These are phyloP conservation scores for Naematelia aurantialba DNA, from an alignment of 768 basidiomycete genomes.

Conservation along the genomic window DNA sequence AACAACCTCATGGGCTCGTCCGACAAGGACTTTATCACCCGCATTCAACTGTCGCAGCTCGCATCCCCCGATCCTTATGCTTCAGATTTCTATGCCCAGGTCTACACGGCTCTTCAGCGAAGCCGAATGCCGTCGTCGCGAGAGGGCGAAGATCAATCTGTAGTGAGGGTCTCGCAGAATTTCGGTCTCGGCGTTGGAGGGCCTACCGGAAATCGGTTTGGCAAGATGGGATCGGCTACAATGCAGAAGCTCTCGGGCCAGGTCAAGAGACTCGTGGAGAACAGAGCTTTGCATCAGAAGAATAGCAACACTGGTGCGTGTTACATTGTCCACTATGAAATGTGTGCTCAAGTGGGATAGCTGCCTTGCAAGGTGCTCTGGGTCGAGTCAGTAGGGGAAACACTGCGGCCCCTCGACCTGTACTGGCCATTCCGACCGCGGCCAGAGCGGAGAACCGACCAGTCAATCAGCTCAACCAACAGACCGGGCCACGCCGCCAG, in stretches of 20 bases:
- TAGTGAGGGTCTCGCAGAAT: slow-evolving; percentile 73
- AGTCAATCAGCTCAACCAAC: slow-evolving; percentile 43
- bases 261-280: slow-evolving; percentile 92
- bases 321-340: not conserved
- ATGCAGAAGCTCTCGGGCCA: slow-evolving; percentile 58
- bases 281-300: slow-evolving; percentile 55
- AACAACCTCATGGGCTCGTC: slow-evolving; percentile 51
- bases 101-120: slow-evolving; percentile 81
- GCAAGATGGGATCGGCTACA: slow-evolving; percentile 42
- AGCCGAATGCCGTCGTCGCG: slow-evolving; percentile 59
- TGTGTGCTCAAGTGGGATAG: slow-evolving; percentile 15
- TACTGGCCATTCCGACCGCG: slow-evolving; percentile 75
- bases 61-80: slow-evolving; percentile 95
- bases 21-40: slow-evolving; percentile 98
- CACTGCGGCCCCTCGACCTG: slow-evolving; percentile 92
- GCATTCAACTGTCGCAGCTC: slow-evolving; percentile 96
- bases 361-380: slow-evolving; percentile 75
- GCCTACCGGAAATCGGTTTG: slow-evolving; percentile 32
- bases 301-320: slow-evolving; percentile 25
- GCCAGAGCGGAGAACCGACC: slow-evolving; percentile 40
- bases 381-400: slow-evolving; percentile 92
- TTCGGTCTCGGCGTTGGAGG: slow-evolving; percentile 78
- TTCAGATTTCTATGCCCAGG: slow-evolving; percentile 98
- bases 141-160: slow-evolving; percentile 56
- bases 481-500: slow-evolving; percentile 33